Evolutionary conservation across 768 basidiomycete species (phyloP).

Genomic region (Phlegmacium glaucopus): DNA sequence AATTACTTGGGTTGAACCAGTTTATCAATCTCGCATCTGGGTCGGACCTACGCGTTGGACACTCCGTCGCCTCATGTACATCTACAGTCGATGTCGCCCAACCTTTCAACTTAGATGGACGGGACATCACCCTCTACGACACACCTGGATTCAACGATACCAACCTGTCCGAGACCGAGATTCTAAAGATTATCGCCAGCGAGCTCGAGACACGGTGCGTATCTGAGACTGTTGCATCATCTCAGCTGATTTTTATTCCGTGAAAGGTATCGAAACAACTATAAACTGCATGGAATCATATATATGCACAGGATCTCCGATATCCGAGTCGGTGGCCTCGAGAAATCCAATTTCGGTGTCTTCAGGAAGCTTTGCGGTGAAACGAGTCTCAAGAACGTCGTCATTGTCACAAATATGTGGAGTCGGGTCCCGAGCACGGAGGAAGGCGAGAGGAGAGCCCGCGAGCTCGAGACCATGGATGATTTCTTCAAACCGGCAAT

Average conservation of each 20-base stretch:
- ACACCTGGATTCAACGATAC: conserved; percentile 62
- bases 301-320: conserved; percentile 54
- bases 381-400: conserved; percentile 43
- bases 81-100: conserved; percentile 36
- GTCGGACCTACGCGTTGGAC: conserved; percentile 40
- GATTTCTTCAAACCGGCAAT: conserved; percentile 51
- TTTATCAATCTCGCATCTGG: conserved; percentile 52
- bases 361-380: conserved; percentile 52
- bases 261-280: conserved; percentile 27
- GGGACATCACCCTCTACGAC: conserved; percentile 44
- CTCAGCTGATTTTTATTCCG: neutral
- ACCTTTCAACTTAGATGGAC: conserved; percentile 40
- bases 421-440: conserved; percentile 34
- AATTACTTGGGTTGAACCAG: conserved; percentile 19
- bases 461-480: conserved; percentile 33
- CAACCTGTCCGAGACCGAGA: conserved; percentile 39
- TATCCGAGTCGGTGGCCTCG: conserved; percentile 43
- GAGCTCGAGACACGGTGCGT: conserved; percentile 31
- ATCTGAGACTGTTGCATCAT: neutral
- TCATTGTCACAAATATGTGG: conserved; percentile 55
- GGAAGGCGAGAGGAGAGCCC: conserved; percentile 38
- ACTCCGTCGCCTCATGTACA: conserved; percentile 47
- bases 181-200: conserved; percentile 44
- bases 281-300: conserved; percentile 45
- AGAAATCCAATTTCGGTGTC: conserved; percentile 45